phyloP scores from a whole-genome alignment of 2,329 filamentous ascomycete genomes.

The Talaromyces sp. region DNA sequence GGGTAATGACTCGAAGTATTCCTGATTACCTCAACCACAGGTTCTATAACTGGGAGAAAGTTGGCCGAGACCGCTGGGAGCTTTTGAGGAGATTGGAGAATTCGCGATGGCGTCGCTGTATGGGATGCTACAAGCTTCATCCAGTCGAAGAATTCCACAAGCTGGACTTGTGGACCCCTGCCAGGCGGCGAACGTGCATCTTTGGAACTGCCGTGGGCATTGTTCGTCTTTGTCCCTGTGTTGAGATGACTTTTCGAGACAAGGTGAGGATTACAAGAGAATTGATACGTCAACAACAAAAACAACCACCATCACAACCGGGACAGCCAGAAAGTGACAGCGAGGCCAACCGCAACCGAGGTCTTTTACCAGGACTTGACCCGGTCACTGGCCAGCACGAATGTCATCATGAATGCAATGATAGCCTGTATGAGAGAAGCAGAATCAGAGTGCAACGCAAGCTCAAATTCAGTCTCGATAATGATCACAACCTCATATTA shows the following conservation, averaged over 20 bases:
- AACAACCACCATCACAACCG: no score
- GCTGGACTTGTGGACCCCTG: background rate
- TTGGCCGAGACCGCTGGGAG: background rate
- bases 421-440: background rate
- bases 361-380: background rate
- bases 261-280: background rate
- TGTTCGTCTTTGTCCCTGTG: constrained; percentile 5
- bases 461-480: background rate
- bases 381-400: background rate
- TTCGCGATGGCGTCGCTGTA: constrained; percentile 2
- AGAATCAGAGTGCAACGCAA: background rate
- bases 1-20: background rate
- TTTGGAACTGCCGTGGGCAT: background rate
- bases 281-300: background rate
- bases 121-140: constrained; percentile 8
- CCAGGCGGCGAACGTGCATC: background rate
- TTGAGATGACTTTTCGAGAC: constrained; percentile 8
- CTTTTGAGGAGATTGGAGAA: background rate
- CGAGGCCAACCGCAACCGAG: background rate
- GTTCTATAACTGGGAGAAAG: no score
- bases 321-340: background rate
- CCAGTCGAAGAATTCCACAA: background rate
- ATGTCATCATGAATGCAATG: background rate
- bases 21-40: no score
- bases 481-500: background rate